Percentiles rank a stretch among this genome's conserved stretches.
Conservation (phyloP, 768 basidiomycete species). For the Psilocybe subaeruginosa region DNA sequence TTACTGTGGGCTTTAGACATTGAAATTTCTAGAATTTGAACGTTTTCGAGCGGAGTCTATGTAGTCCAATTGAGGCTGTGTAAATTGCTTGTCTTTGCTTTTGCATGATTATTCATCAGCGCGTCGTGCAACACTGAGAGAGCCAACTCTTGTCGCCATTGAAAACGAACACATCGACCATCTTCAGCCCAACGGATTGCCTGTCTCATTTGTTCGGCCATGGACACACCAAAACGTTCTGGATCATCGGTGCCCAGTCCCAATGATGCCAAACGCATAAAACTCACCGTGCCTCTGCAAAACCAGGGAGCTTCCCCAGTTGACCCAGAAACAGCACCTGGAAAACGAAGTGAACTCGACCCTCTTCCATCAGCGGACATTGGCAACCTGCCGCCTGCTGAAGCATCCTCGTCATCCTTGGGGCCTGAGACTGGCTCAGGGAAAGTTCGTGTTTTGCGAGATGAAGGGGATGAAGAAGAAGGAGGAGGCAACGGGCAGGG, state of each 20-base stretch:
- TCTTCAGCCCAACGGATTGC: not conserved
- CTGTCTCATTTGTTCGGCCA: constrained; percentile 20
- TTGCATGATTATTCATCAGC: constrained; percentile 12
- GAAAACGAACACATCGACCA: constrained; percentile 6
- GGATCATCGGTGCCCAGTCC: constrained; percentile 56
- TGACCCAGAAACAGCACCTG: constrained; percentile 77
- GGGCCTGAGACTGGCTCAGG: constrained; percentile 48
- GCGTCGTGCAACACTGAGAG: constrained; percentile 13
- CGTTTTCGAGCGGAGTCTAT: not conserved
- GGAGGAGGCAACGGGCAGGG: constrained; percentile 37
- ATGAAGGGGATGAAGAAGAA: constrained; percentile 67
- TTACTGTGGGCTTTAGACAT: no score
- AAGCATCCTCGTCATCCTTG: constrained; percentile 29
- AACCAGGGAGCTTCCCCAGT: constrained; percentile 73
- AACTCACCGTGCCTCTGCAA: constrained; percentile 54
- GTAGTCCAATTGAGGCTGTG: not conserved
- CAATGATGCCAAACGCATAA: constrained; percentile 61
- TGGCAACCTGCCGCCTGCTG: constrained; percentile 66
- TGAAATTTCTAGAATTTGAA: not conserved
- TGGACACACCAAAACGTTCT: constrained; percentile 71
- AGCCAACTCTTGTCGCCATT: constrained; percentile 9
- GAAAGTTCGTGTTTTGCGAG: constrained; percentile 45
- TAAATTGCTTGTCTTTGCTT: constrained; percentile 12
- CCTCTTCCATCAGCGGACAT: constrained; percentile 81
- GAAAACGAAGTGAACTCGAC: constrained; percentile 89